These are phyloP conservation scores for Noccaea bulbosa DNA, from an alignment of 345 rosid species.

Conservation along the genomic window DNA sequence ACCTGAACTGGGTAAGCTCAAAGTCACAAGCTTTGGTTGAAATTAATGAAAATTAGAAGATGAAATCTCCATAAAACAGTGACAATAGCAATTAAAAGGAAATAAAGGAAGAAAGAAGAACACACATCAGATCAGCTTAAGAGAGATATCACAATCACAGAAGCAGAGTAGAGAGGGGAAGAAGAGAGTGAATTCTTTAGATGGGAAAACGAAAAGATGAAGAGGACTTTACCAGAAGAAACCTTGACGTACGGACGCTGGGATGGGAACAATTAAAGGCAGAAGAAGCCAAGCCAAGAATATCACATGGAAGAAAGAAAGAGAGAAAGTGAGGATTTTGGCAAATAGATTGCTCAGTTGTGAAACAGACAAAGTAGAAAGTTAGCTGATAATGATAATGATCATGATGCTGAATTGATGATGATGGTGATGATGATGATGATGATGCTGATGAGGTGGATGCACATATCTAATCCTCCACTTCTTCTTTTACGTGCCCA, in stretches of 20 bases:
- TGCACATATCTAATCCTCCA: slow-evolving; percentile 39
- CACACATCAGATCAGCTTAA: slow-evolving; percentile 37
- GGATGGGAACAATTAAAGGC: slow-evolving; percentile 37
- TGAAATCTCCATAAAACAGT: slow-evolving; percentile 12
- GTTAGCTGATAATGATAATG: slow-evolving; percentile 56
- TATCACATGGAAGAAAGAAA: slow-evolving; percentile 44
- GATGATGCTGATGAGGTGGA: slow-evolving; percentile 34
- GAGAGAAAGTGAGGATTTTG: slow-evolving; percentile 33
- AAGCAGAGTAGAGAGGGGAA: slow-evolving; percentile 29
- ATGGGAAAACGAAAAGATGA: slow-evolving; percentile 33
- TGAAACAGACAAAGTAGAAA: slow-evolving; percentile 67
- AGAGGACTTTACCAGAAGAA: slow-evolving; percentile 43
- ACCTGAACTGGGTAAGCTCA: slow-evolving; percentile 14
- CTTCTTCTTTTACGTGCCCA: slow-evolving; percentile 16
- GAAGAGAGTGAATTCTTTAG: slow-evolving; percentile 32
- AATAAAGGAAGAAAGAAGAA: background rate
- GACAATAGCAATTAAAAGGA: too few relatives aligned
- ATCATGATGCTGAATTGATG: slow-evolving; percentile 32
- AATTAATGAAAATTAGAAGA: slow-evolving; percentile 29
- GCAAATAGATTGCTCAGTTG: slow-evolving; percentile 50
- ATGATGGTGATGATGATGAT: slow-evolving; percentile 30
- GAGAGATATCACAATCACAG: slow-evolving; percentile 31
- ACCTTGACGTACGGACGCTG: slow-evolving; percentile 40
- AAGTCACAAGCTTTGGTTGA: slow-evolving; percentile 26
- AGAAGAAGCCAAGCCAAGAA: slow-evolving; percentile 44